Base-by-base conservation (phyloP, 768 basidiomycete genomes). In the Psilocybe tampanensis region DNA sequence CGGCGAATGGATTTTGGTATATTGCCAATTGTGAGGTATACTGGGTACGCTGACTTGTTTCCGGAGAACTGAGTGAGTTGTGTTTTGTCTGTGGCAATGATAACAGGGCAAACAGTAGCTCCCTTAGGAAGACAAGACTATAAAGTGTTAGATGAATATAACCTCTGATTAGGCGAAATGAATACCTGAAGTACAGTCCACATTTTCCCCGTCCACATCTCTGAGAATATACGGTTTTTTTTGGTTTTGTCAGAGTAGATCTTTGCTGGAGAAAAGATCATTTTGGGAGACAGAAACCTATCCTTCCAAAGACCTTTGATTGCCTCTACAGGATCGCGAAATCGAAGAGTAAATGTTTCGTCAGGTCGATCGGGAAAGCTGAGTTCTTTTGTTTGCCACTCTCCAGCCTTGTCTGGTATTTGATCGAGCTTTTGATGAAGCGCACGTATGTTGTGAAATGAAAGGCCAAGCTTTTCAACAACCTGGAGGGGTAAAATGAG, bases 11-110 rank as follows among this genome's bases (percentile, higher is more conserved):
- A 51, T 44, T 76, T 77, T 0, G 66, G 60, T 15, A 79, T 66
- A 33, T 78, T 78, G 0, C 76, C 78, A 33, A 79, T 66, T 2
- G 77, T 75, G 0, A 80, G 54, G 60, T 82, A 82, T 0, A 82
- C 72, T 0, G 78, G 78, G 60, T 74, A 80, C 3, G 74, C 74
- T 21, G 60, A 42, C 56, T 77, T 76, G 50, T 73, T 68, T 0
- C 76, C 71, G 8, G 45, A 17, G 8, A 66, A 59, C 55, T 15
- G 69, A 60, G n/a, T 80, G 59, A 53, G 64, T 42, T 29, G 75
- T 72, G 55, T 76, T 75, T 61, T 61, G 47, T 61, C 60, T 6
- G 64, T 78, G 0, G 76, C 66, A 3, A 81, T 55, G 8, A 80
- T 75, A 0, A 80, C 50, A 0, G 76, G 76, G 0, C 68, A 68